A percentile compares a stretch with the other conserved stretches of the same genome.
These are phyloP conservation scores for Platanthera guangdongensis DNA, from an alignment of 106 monocot genomes.

Conservation along the genomic window DNA sequence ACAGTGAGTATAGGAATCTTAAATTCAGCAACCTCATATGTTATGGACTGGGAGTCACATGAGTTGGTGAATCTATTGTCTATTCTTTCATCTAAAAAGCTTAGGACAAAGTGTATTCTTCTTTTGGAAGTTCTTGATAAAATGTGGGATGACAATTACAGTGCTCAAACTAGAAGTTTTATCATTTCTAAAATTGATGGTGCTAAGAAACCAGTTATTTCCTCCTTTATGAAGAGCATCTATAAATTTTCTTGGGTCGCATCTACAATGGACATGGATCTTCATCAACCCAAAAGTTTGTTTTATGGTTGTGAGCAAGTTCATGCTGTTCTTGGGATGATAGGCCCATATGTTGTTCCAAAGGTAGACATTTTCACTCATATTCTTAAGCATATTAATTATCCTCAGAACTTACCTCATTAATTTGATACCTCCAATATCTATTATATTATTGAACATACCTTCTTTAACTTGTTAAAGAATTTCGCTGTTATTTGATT, in stretches of 20 bases:
- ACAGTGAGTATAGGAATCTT: not conserved
- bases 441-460: not conserved
- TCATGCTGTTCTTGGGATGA: conserved; percentile 53
- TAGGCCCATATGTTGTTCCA: conserved; percentile 78
- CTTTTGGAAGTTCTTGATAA: conserved; percentile 91
- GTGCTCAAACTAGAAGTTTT: conserved; percentile 23
- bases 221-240: conserved; percentile 61
- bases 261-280: conserved; percentile 51
- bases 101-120: conserved; percentile 56
- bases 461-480: not conserved
- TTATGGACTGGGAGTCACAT: conserved; percentile 85
- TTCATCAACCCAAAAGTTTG: conserved; percentile 64
- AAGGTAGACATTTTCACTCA: conserved; percentile 31
- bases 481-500: not conserved
- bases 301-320: conserved; percentile 73
- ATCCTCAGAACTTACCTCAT: not conserved
- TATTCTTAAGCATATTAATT: not conserved
- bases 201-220: conserved; percentile 21
- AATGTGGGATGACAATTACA: conserved; percentile 83
- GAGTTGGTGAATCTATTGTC: conserved; percentile 65
- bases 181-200: conserved; percentile 14
- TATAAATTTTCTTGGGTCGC: conserved; percentile 59
- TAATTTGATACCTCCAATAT: not conserved
- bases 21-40: conserved; percentile 5
- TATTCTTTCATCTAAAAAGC: conserved; percentile 48